These are phyloP conservation scores for Yamadazyma blattariae DNA, from an alignment of 1,139 yeast species.

Conservation along the genomic window DNA sequence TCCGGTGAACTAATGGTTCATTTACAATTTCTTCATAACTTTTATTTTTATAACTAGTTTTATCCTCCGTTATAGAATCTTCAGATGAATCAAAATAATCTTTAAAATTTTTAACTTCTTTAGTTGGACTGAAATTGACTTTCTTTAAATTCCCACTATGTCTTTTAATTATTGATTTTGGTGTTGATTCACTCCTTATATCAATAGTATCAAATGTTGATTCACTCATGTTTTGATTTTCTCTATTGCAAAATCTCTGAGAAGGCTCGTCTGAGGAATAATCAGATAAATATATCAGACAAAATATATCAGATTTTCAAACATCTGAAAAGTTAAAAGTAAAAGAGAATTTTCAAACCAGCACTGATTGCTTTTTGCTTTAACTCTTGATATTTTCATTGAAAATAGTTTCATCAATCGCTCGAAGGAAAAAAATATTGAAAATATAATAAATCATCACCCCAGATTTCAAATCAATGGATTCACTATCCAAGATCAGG, in stretches of 20 bases:
- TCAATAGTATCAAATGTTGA: slow-evolving; percentile 4
- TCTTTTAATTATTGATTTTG: slow-evolving; percentile 14
- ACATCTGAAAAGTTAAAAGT: no score
- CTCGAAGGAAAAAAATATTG: no score
- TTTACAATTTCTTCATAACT: slow-evolving; percentile 2
- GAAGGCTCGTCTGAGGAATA: no score
- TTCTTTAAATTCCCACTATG: slow-evolving; percentile 5
- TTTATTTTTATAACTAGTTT: not conserved
- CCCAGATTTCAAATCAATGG: no score
- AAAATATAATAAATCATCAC: no score
- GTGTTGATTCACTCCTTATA: slow-evolving; percentile 14
- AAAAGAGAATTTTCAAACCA: no score
- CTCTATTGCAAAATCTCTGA: no score
- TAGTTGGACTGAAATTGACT: slow-evolving; percentile 42
- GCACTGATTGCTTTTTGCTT: no score
- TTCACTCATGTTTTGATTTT: slow-evolving; percentile 1
- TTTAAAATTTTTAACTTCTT: slow-evolving; percentile 21
- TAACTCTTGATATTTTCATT: no score
- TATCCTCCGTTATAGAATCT: slow-evolving; percentile 6
- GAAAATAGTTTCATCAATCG: no score
- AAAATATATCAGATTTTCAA: no score
- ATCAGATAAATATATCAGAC: no score
- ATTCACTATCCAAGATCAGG: slow-evolving; percentile 5
- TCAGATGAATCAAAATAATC: slow-evolving; percentile 19
- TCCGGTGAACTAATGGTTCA: slow-evolving; percentile 2